Conservation (phyloP, 495 filamentous ascomycete species). For the Xylaria venustula region DNA sequence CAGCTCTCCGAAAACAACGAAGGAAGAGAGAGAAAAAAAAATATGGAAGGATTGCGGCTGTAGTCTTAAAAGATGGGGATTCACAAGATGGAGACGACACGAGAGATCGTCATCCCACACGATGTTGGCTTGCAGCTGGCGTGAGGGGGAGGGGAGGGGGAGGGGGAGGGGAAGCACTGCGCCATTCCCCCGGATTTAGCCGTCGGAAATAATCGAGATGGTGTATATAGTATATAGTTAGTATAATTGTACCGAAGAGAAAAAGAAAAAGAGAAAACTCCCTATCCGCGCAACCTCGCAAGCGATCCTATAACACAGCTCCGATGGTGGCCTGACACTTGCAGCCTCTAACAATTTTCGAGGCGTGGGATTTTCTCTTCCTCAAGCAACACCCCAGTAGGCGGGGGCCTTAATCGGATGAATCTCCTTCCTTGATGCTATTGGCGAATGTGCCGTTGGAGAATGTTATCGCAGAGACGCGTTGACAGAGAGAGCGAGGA, state of each 20-base stretch:
- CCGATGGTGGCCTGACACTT: not conserved
- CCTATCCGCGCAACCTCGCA: not conserved
- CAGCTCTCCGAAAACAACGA: not conserved
- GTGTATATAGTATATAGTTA: too few species aligned
- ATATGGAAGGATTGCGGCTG: too few species aligned
- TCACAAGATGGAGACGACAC: not conserved
- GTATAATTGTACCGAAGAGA: not conserved
- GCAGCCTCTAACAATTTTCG: not conserved
- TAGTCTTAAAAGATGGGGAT: not conserved
- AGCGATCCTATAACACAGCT: not conserved
- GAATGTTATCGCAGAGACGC: not conserved
- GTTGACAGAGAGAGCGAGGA: not conserved
- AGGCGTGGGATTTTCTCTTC: constrained; percentile 2
- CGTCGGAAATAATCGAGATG: constrained; percentile 13
- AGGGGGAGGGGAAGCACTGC: not conserved
- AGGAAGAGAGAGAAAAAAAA: too few species aligned
- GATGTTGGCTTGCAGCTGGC: not conserved
- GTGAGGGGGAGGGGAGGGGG: too few species aligned
- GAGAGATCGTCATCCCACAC: not conserved
- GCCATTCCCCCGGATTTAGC: constrained; percentile 8
- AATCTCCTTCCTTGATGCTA: not conserved
- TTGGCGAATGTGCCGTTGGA: not conserved
- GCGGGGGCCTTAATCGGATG: not conserved
- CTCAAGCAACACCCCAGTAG: not conserved
- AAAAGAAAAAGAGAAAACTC: not conserved